These are phyloP conservation scores for Cinnamomum micranthum DNA, from an alignment of 164 flowering plant genomes.

Conservation along the genomic window DNA sequence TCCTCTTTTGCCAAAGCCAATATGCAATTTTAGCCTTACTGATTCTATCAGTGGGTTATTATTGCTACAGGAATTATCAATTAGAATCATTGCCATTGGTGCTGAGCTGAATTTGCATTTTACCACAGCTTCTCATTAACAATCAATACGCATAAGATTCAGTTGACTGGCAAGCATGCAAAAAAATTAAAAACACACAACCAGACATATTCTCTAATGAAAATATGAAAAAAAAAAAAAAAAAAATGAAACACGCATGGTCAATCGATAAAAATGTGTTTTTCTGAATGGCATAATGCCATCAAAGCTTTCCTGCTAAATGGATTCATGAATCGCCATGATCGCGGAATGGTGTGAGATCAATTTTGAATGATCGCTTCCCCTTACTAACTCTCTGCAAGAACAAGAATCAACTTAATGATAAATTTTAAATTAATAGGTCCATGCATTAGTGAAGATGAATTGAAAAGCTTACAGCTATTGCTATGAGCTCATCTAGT, in stretches of 20 bases:
- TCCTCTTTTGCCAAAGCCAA: too few relatives aligned
- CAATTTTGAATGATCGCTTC: constrained; percentile 48
- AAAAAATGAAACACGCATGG: too few relatives aligned
- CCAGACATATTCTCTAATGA: too few relatives aligned
- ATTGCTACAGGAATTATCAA: too few relatives aligned
- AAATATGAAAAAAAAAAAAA: too few relatives aligned
- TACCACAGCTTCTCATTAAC: too few relatives aligned
- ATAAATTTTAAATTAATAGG: neutral
- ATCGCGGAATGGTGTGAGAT: constrained; percentile 62
- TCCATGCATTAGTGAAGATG: neutral
- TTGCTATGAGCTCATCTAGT: constrained; percentile 66
- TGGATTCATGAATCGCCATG: constrained; percentile 12
- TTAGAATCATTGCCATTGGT: too few relatives aligned
- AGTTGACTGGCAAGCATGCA: too few relatives aligned
- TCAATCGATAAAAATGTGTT: neutral
- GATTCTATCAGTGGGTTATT: too few relatives aligned
- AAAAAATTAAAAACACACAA: neutral
- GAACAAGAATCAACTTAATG: neutral
- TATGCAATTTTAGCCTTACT: too few relatives aligned
- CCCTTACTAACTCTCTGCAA: constrained; percentile 68
- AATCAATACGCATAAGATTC: too few relatives aligned
- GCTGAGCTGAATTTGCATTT: too few relatives aligned
- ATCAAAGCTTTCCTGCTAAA: neutral
- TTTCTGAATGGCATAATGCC: neutral
- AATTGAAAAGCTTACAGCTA: constrained; percentile 53